Evolutionary conservation across 2,329 filamentous ascomycete genomes (phyloP).

Genomic region (Trichoderma sp.): DNA sequence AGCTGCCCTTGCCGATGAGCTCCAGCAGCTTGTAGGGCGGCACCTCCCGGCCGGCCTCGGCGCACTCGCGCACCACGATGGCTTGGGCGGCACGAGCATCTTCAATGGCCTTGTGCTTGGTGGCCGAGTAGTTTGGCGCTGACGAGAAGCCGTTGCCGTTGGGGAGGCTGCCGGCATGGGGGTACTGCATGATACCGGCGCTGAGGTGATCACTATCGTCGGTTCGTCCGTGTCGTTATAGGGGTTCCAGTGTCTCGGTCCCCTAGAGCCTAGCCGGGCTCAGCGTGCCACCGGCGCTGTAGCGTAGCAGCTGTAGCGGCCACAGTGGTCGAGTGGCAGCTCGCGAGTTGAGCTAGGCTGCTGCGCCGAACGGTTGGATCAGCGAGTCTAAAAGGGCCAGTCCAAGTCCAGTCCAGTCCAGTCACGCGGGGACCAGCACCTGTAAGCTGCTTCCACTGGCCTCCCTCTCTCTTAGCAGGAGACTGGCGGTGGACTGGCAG

Average conservation of each 20-base stretch:
- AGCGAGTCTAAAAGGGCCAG: constrained; percentile 4
- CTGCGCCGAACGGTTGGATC: not conserved
- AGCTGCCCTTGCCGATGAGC: constrained; percentile 71
- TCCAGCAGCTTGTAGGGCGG: constrained; percentile 66
- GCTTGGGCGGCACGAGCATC: constrained; percentile 68
- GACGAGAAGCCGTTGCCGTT: constrained; percentile 18
- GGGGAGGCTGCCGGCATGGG: constrained; percentile 15
- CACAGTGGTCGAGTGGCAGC: not conserved
- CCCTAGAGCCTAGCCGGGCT: not conserved
- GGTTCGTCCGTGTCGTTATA: not conserved
- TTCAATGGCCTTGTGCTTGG: constrained; percentile 58
- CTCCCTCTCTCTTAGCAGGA: not conserved
- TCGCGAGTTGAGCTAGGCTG: not conserved
- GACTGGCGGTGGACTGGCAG: not conserved
- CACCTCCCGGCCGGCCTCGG: constrained; percentile 54
- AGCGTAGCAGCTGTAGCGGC: not conserved
- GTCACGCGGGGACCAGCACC: constrained; percentile 12
- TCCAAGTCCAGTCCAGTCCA: not conserved
- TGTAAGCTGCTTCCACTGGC: constrained; percentile 3
- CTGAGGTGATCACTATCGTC: not conserved
- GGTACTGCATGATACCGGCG: constrained; percentile 14
- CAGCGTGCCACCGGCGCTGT: constrained; percentile 6
- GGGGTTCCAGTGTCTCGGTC: constrained; percentile 1
- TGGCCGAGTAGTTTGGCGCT: constrained; percentile 10
- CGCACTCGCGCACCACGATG: constrained; percentile 59